Base-by-base conservation (phyloP, 176 grass and related monocot species). In the Oryza coarctata region DNA sequence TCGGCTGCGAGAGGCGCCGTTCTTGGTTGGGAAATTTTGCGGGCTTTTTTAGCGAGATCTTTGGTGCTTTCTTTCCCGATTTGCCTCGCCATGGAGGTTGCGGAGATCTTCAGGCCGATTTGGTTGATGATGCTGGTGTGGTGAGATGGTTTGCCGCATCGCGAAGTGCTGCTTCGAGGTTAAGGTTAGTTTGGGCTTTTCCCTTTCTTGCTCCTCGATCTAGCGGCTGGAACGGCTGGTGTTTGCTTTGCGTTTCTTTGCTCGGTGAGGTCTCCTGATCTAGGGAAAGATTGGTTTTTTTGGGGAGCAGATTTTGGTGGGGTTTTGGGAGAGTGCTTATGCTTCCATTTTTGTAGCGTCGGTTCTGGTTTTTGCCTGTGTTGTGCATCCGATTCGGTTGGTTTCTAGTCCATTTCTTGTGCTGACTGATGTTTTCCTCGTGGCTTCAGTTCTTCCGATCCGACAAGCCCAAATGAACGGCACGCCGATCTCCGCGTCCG, bases 141-240 rank as follows among this genome's bases (percentile, higher is more conserved):
- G 69, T 88, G 81, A 88, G 69, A 88, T 84, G 81, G 70, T 88
- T 79, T 43, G 63, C 69, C 63, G 75, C 87, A 38, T 79, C 87
- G 26, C 69, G 70, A 52, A 62, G 69, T 88, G 38, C 81, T 88
- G 44, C 75, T 60, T 17, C 60, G 28, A 84, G 80, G 55, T 60
- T 25, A 63, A 84, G 87, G 87, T 84, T 25, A 18, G 27, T n/a
- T 67, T 65, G 22, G 34, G 34, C 10, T 31, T 74, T 30, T 30
- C 44, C 70, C 65, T 43, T 30, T 34, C n/a, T 44, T 44, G 60
- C n/a, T 4, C 76, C 20, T n/a, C 75, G 81, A 88, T 88, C 75
- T 80, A 76, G 49, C 27, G 28, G n/a, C 28, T 40, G 44, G 41
- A 65, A 57, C 12, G 9, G 26, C 66, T 64, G 36, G 12, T 40